Evolutionary conservation across 441 rosid species (phyloP).

Genomic region (Dalechampia spathulata): DNA sequence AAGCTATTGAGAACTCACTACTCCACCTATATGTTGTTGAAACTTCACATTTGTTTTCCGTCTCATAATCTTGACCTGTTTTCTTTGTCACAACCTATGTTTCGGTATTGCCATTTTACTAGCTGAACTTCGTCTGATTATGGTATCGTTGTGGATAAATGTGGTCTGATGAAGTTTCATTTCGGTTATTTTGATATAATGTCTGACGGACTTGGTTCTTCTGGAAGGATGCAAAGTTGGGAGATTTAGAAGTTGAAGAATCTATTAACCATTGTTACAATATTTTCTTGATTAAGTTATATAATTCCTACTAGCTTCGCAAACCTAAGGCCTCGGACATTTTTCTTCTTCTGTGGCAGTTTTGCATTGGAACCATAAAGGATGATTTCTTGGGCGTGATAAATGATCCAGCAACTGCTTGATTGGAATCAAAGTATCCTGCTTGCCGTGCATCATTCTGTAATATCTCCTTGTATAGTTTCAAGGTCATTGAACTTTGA

Average conservation of each 20-base stretch:
- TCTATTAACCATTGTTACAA: neutral
- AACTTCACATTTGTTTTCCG: no score
- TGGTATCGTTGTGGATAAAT: neutral
- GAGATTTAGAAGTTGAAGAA: neutral
- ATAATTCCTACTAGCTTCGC: neutral
- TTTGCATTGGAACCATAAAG: constrained; percentile 92
- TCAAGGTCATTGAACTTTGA: no score
- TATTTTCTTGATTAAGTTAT: neutral
- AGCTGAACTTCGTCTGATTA: no score
- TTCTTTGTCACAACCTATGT: no score
- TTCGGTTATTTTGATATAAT: neutral
- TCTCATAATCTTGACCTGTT: no score
- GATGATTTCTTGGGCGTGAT: constrained; percentile 97
- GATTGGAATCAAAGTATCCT: no score
- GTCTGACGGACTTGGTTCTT: neutral
- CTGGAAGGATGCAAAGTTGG: neutral
- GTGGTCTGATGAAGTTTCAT: neutral
- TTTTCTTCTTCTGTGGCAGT: constrained; percentile 56
- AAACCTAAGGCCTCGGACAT: neutral
- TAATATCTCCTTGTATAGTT: no score
- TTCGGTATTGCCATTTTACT: no score
- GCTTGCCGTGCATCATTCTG: no score
- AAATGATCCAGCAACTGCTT: constrained; percentile 70
- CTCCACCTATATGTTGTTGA: no score
- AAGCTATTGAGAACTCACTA: no score